These are phyloP conservation scores for Drosera capensis DNA, from an alignment of 148 eudicot genomes.

Conservation along the genomic window DNA sequence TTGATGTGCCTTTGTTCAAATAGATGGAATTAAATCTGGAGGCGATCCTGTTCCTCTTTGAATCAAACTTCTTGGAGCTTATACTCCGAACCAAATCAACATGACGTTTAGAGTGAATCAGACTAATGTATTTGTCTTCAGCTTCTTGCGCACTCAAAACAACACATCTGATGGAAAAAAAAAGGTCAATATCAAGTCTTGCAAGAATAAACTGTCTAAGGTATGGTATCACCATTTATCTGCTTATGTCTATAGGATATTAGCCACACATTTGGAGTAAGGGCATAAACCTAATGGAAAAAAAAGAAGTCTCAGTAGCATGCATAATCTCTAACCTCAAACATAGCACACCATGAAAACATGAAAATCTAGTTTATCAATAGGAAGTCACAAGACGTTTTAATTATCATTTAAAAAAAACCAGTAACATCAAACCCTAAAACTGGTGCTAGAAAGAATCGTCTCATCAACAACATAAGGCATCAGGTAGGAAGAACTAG, in stretches of 20 bases:
- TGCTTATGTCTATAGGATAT: no score
- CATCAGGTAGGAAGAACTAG: no score
- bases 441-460: background rate
- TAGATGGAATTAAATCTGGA: constrained; percentile 59
- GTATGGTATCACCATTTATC: no score
- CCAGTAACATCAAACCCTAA: background rate
- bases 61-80: constrained; percentile 46
- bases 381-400: no score
- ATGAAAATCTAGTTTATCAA: no score
- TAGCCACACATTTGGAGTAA: no score
- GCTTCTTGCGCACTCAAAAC: constrained; percentile 57
- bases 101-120: constrained; percentile 68
- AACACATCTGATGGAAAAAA: constrained; percentile 45
- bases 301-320: no score
- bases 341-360: no score
- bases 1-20: constrained; percentile 76
- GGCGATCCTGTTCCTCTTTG: constrained; percentile 36
- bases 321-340: no score
- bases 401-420: no score
- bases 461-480: background rate
- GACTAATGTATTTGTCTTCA: constrained; percentile 52
- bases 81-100: constrained; percentile 51
- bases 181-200: constrained; percentile 1
- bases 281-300: no score
- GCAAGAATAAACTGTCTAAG: background rate